phyloP scores from a whole-genome alignment of 2,329 filamentous ascomycete genomes.

The Thielaviopsis populi region DNA sequence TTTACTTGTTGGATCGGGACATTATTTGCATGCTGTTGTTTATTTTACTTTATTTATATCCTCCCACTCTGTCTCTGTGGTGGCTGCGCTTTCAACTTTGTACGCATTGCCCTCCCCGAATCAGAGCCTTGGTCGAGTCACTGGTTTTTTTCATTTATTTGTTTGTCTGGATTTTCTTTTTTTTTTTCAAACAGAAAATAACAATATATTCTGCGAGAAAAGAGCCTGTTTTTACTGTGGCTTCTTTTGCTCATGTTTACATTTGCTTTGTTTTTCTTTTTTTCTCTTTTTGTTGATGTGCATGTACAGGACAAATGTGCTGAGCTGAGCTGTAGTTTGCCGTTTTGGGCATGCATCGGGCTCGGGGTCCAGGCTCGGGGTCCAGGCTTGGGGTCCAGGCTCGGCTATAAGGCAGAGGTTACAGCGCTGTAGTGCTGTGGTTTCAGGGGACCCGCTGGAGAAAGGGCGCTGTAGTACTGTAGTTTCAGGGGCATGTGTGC shows the following conservation, averaged over 20 bases:
- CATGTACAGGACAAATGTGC: too few relatives aligned
- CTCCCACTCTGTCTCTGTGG: conserved; percentile 6
- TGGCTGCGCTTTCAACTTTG: neutral
- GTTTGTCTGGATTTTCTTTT: conserved; percentile 2
- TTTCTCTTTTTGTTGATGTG: too few relatives aligned
- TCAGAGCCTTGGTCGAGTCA: neutral
- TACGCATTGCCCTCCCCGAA: neutral
- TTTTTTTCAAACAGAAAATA: neutral
- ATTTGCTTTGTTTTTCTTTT: too few relatives aligned
- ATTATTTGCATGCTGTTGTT: conserved; percentile 1
- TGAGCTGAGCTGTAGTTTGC: neutral
- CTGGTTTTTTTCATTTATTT: neutral
- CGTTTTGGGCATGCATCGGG: neutral
- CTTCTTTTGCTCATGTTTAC: neutral
- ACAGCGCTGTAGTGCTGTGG: neutral
- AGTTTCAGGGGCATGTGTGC: too few relatives aligned
- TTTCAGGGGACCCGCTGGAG: too few relatives aligned
- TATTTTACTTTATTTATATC: conserved; percentile 6
- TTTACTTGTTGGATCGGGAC: neutral
- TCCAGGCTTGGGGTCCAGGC: neutral
- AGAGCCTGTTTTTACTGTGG: neutral
- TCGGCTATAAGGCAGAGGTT: neutral
- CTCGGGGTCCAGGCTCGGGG: neutral
- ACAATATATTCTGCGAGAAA: neutral
- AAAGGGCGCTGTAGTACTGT: too few relatives aligned